A percentile compares a stretch with the other conserved stretches of the same genome.
These are phyloP conservation scores for Fragaria ananassa DNA, from an alignment of 306 rosid species.

Conservation along the genomic window DNA sequence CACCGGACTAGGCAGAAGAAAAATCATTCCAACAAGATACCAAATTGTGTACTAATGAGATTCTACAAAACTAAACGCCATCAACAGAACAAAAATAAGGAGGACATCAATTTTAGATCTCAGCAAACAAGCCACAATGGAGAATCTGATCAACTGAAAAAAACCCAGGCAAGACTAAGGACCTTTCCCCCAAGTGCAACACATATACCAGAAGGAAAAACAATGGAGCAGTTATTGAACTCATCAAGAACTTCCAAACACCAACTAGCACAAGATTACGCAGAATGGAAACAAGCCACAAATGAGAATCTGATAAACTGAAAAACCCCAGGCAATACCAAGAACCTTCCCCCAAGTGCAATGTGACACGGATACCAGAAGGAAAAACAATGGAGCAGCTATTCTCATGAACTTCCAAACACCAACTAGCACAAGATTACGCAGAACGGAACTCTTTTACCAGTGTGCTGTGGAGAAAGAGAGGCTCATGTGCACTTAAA, in stretches of 20 bases:
- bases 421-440: conserved; percentile 19
- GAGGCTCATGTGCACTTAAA: conserved; percentile 26
- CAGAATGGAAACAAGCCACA: conserved; percentile 5
- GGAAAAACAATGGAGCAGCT: too few species aligned
- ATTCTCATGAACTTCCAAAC: too few species aligned
- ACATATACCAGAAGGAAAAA: too few species aligned
- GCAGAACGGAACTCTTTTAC: conserved; percentile 28
- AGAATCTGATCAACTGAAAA: too few species aligned
- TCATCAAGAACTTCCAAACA: too few species aligned
- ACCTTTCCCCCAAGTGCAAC: too few species aligned
- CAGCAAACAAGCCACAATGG: conserved; percentile 45
- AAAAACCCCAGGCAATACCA: too few species aligned
- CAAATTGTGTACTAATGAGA: background rate
- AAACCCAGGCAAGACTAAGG: too few species aligned
- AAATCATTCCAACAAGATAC: background rate
- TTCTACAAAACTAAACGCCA: background rate
- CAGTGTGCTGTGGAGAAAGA: conserved; percentile 31
- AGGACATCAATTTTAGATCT: conserved; percentile 12
- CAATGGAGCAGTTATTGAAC: too few species aligned
- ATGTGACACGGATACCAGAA: too few species aligned
- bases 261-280: conserved; percentile 18
- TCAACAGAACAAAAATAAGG: background rate
- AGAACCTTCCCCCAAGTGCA: too few species aligned
- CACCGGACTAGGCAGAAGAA: background rate
- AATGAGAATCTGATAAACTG: too few species aligned